Evolutionary conservation across 2,329 filamentous ascomycete species (phyloP).

Genomic region (Fusarium anguioides): DNA sequence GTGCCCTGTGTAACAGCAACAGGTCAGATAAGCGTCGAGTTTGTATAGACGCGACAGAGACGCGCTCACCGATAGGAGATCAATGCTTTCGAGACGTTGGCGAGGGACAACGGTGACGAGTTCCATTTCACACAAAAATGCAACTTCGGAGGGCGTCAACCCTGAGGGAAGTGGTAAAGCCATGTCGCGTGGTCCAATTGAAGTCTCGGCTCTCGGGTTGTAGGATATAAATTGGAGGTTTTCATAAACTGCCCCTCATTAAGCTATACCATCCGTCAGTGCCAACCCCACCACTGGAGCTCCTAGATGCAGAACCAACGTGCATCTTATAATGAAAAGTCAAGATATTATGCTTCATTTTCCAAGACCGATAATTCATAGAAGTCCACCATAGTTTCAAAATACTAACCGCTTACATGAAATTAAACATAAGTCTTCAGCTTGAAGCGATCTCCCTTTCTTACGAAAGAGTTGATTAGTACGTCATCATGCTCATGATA

Average conservation of each 20-base stretch:
- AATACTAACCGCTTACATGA: too few relatives aligned
- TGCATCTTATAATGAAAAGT: neutral
- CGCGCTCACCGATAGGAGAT: slow-evolving; percentile 82
- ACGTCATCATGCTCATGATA: too few relatives aligned
- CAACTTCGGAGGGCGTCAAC: slow-evolving; percentile 87
- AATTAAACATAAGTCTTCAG: too few relatives aligned
- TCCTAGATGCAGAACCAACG: neutral
- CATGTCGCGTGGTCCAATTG: slow-evolving; percentile 50
- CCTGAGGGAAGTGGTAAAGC: slow-evolving; percentile 62
- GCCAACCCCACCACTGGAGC: slow-evolving; percentile 29
- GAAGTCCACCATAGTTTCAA: too few relatives aligned
- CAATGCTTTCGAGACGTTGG: slow-evolving; percentile 86
- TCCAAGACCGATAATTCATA: too few relatives aligned
- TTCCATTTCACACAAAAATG: slow-evolving; percentile 98
- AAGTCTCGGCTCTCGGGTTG: slow-evolving; percentile 15
- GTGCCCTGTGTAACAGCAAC: slow-evolving; percentile 69
- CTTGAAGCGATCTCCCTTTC: too few relatives aligned
- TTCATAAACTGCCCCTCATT: slow-evolving; percentile 17
- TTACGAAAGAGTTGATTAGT: too few relatives aligned
- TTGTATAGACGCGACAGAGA: slow-evolving; percentile 28
- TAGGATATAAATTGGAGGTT: slow-evolving; percentile 26
- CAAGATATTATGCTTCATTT: too few relatives aligned
- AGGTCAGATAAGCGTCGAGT: slow-evolving; percentile 34
- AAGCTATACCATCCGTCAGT: slow-evolving; percentile 5
- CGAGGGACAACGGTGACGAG: slow-evolving; percentile 91